These are phyloP conservation scores for Petunia secreta DNA, from an alignment of 257 asterid species.

Conservation along the genomic window DNA sequence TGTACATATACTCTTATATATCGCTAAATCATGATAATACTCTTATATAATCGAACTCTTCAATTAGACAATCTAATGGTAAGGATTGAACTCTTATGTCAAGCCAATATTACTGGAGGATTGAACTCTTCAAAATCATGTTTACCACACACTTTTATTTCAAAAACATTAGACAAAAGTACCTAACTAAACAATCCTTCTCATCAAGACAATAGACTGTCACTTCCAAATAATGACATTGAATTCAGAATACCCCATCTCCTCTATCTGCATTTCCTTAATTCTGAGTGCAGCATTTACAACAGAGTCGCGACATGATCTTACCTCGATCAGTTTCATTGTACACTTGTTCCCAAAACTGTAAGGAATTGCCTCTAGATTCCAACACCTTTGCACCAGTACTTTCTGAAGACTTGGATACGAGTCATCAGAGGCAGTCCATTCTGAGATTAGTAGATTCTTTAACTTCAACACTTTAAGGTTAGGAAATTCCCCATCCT, in stretches of 20 bases:
- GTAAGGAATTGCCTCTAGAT: background rate
- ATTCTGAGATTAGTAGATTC: background rate
- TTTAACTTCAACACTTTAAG: background rate
- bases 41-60: too few species aligned
- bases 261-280: background rate
- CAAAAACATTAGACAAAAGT: too few species aligned
- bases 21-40: too few species aligned
- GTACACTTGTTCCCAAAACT: background rate
- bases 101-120: too few species aligned
- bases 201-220: too few species aligned
- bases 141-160: too few species aligned
- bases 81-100: too few species aligned
- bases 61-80: too few species aligned
- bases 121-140: too few species aligned
- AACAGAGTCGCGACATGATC: background rate
- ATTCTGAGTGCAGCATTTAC: background rate
- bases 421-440: background rate
- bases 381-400: background rate
- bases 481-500: background rate
- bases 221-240: background rate
- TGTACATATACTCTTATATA: too few species aligned
- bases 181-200: too few species aligned
- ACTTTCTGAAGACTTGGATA: background rate
- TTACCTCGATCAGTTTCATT: background rate
- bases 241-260: background rate